phyloP scores from a whole-genome alignment of 306 rosid species.

The Cajanus cajan region DNA sequence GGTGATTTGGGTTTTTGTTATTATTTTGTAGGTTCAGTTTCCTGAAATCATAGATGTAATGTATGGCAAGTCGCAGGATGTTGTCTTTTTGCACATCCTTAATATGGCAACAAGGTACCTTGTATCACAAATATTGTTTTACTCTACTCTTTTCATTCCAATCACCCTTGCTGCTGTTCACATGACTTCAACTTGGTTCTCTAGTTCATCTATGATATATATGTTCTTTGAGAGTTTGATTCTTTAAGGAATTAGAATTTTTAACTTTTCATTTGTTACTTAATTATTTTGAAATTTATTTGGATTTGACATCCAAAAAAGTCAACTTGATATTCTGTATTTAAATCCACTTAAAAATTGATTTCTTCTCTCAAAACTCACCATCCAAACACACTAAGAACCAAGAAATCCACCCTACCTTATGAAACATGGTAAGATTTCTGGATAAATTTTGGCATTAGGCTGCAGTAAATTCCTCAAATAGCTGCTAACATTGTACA shows the following conservation, averaged over 20 bases:
- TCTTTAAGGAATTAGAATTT: neutral
- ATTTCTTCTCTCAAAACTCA: neutral
- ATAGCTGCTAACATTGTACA: neutral
- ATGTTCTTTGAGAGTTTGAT: neutral
- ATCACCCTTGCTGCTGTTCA: conserved; percentile 10
- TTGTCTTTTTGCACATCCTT: conserved; percentile 76
- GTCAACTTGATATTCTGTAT: neutral
- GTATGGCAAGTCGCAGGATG: conserved; percentile 64
- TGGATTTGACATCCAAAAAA: neutral
- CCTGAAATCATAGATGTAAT: conserved; percentile 71
- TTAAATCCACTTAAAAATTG: neutral
- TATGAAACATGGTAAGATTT: neutral
- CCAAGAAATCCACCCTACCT: neutral
- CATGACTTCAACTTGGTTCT: conserved; percentile 1
- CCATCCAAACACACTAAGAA: neutral
- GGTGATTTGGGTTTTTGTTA: conserved; percentile 15
- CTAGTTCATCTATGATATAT: neutral
- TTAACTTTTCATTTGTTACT: conserved; percentile 10
- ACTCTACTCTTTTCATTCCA: neutral
- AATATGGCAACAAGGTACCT: conserved; percentile 72
- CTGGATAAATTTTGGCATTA: neutral
- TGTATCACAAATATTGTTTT: conserved; percentile 5
- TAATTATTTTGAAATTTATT: neutral
- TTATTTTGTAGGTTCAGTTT: conserved; percentile 63
- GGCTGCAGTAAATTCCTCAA: neutral